Conservation (phyloP, 257 asterid genomes). For the Solanum rostratum region DNA sequence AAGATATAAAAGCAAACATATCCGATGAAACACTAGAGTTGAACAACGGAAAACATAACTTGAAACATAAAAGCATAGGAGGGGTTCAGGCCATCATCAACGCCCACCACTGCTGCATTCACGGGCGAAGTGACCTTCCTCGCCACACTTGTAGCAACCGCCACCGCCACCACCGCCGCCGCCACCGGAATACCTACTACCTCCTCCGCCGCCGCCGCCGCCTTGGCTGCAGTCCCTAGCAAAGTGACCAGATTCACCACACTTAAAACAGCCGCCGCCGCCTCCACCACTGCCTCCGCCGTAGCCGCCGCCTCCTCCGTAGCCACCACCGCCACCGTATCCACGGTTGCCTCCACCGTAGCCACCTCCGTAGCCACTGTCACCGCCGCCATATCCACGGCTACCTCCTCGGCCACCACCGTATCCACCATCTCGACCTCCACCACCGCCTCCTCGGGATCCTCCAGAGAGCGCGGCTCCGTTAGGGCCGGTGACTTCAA, state of each 20-base stretch:
- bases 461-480: constrained; percentile 25
- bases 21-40: background rate
- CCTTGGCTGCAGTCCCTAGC: constrained; percentile 28
- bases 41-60: background rate
- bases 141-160: constrained; percentile 42
- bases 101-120: constrained; percentile 40
- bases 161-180: constrained; percentile 23
- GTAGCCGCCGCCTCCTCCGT: background rate
- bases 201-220: constrained; percentile 20
- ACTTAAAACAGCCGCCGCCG: constrained; percentile 13
- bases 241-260: constrained; percentile 28
- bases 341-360: constrained; percentile 4
- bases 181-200: constrained; percentile 4
- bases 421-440: background rate
- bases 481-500: constrained; percentile 29
- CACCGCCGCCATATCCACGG: constrained; percentile 8
- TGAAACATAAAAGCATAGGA: background rate
- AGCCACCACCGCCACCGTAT: constrained; percentile 1
- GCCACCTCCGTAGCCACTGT: background rate
- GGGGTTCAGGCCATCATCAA: background rate
- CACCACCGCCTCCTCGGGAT: background rate
- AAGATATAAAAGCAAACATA: background rate
- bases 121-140: constrained; percentile 53
- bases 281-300: constrained; percentile 13
- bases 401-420: background rate